A percentile compares a stretch with the other conserved stretches of the same genome.
Evolutionary conservation across 208 protist species (phyloP).

Genomic region (Phytomonas serpens): DNA sequence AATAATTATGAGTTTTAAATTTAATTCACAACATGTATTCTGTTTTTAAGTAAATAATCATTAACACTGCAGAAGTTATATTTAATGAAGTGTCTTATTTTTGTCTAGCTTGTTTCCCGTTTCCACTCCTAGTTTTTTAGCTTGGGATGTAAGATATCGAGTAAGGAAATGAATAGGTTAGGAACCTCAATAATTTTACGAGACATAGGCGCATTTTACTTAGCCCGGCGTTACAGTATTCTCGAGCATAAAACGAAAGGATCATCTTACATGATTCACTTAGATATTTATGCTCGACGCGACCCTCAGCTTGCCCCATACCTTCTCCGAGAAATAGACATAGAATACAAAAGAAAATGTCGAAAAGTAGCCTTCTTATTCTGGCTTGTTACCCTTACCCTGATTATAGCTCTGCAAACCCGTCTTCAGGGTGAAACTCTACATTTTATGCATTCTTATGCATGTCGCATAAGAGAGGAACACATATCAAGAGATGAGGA

Average conservation of each 20-base stretch:
- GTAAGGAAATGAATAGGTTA: slow-evolving; percentile 1
- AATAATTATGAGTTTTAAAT: neutral
- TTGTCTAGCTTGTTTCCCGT: slow-evolving; percentile 1
- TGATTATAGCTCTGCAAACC: slow-evolving; percentile 48
- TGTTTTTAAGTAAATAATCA: neutral
- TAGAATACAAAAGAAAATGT: slow-evolving; percentile 87
- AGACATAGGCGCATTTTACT: slow-evolving; percentile 15
- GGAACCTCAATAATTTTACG: slow-evolving; percentile 8
- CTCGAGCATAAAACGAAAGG: slow-evolving; percentile 82
- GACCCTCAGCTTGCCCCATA: slow-evolving; percentile 86
- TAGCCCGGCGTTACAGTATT: slow-evolving; percentile 41
- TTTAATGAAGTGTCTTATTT: neutral
- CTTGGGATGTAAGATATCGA: neutral
- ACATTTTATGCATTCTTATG: slow-evolving; percentile 81
- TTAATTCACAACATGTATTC: neutral
- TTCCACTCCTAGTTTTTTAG: slow-evolving; percentile 5
- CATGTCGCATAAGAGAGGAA: slow-evolving; percentile 48
- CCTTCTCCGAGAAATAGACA: slow-evolving; percentile 84
- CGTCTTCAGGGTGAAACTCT: slow-evolving; percentile 69
- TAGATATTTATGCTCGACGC: slow-evolving; percentile 85
- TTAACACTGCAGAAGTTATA: neutral
- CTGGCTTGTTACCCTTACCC: slow-evolving; percentile 73
- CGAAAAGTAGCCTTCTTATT: slow-evolving; percentile 77
- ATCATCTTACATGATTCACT: slow-evolving; percentile 81
- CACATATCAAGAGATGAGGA: slow-evolving; percentile 79